Evolutionary conservation across 768 basidiomycete genomes (phyloP), one percentile per base, ranked within the genome.

Genomic region (Megacollybia marginata): DNA sequence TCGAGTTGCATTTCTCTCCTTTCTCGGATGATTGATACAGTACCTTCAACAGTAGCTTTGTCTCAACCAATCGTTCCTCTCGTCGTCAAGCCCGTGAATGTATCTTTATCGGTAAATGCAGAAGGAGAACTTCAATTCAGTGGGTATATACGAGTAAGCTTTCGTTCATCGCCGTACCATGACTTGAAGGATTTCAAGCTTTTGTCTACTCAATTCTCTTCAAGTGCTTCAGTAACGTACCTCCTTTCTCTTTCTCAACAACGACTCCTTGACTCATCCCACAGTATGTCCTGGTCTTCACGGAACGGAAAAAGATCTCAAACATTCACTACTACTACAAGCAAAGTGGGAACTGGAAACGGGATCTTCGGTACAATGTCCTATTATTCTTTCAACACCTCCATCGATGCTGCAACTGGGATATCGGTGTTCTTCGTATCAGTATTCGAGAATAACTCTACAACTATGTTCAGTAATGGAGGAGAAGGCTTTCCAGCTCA

Each of bases 21-120:
- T 20, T 32, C 46, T 10, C 40, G 55, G 23, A 62, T 62, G 61
- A 42, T 62, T 13, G 38, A 62, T 33, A 60, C 56, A 12, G 56
- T 55, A 5, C 61, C 61, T 2, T 46, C 48, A 15, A 46, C 48
- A 13, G 56, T 56, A 5, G 43, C 48, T 9, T 44, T 62, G 7
- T 55, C 55, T 23, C 53, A 55, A 1, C 43, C 54, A 16, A 57
- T 59, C 31, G n/a, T 5, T 1, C 56, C 58, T 5, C 28, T 49
- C 10, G 54, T 32, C n/a, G 47, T 52, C 18, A 55, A 57, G 44
- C 56, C 54, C 1, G 38, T 55, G 15, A 51, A 54, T 43, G 32
- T 55, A 20, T 51, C 49, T 16, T 46, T 57, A n/a, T 19, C 23
- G 5, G 18, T 51, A 23, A 45, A 52, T 33, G 11, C 12, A 2